Conservation (phyloP, 768 basidiomycete genomes). For the Suillus brevipes region DNA sequence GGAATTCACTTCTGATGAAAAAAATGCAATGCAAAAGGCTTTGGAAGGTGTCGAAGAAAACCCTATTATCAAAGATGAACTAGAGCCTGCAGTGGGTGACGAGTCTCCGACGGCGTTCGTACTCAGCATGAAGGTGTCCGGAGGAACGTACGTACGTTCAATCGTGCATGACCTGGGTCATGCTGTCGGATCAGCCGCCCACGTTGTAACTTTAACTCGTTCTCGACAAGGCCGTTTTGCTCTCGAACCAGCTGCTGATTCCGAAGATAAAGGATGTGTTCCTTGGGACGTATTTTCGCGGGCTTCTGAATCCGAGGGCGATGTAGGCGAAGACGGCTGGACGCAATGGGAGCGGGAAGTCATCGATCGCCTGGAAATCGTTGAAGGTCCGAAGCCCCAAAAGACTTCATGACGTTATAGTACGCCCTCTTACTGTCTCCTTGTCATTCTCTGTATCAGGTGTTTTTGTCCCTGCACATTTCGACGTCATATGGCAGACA, state of each 20-base stretch:
- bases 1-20: slow-evolving; percentile 65
- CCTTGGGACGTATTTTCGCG: slow-evolving; percentile 74
- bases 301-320: slow-evolving; percentile 53
- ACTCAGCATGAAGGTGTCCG: slow-evolving; percentile 90
- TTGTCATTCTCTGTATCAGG: background rate
- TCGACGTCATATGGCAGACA: background rate
- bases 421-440: background rate
- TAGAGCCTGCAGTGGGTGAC: slow-evolving; percentile 26
- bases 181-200: slow-evolving; percentile 82
- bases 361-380: slow-evolving; percentile 61
- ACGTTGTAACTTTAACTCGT: slow-evolving; percentile 88
- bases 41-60: slow-evolving; percentile 50
- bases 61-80: slow-evolving; percentile 35
- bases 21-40: slow-evolving; percentile 65
- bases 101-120: slow-evolving; percentile 76
- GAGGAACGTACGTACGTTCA: slow-evolving; percentile 95
- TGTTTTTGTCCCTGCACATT: background rate
- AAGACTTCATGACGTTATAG: background rate
- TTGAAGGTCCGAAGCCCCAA: slow-evolving; percentile 36
- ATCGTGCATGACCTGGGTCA: slow-evolving; percentile 92
- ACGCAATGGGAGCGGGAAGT: slow-evolving; percentile 82
- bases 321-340: slow-evolving; percentile 67
- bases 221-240: slow-evolving; percentile 86
- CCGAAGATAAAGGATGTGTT: slow-evolving; percentile 60
- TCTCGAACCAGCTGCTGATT: slow-evolving; percentile 45